Conservation (phyloP, 2,329 filamentous ascomycete species). For the Hypoxylon sp. region DNA sequence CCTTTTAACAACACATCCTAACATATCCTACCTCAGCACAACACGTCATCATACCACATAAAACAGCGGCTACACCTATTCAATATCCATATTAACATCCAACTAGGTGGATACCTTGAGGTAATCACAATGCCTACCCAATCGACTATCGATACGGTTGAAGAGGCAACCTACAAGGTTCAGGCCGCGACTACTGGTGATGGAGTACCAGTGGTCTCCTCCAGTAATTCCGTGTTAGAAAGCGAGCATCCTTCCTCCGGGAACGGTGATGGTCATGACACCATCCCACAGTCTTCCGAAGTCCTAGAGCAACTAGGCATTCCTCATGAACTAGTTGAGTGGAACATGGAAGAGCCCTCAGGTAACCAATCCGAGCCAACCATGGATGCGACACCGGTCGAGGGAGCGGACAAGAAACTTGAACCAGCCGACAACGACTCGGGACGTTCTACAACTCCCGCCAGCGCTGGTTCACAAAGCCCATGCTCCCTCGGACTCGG, state of each 20-base stretch:
- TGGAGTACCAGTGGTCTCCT: background rate
- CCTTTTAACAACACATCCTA: background rate
- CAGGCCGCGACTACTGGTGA: background rate
- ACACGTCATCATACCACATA: background rate
- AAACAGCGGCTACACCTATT: background rate
- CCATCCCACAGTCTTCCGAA: background rate
- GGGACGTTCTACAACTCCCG: background rate
- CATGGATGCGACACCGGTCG: background rate
- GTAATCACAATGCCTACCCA: background rate
- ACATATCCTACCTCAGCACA: background rate
- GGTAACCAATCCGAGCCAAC: background rate
- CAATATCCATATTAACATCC: background rate
- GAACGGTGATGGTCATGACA: background rate
- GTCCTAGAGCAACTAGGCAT: background rate
- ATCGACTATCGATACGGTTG: background rate
- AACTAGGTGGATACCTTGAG: background rate
- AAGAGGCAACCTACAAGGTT: background rate
- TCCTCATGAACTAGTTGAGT: background rate
- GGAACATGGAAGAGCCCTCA: background rate
- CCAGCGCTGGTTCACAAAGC: background rate
- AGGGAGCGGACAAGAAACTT: background rate
- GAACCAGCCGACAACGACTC: background rate
- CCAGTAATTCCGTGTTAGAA: background rate
- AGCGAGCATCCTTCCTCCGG: background rate
- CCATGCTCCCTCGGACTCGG: background rate